A percentile compares a stretch with the other conserved stretches of the same genome.
Evolutionary conservation across 2,329 filamentous ascomycete species (phyloP).

Genomic region (Phialophora verrucosa): DNA sequence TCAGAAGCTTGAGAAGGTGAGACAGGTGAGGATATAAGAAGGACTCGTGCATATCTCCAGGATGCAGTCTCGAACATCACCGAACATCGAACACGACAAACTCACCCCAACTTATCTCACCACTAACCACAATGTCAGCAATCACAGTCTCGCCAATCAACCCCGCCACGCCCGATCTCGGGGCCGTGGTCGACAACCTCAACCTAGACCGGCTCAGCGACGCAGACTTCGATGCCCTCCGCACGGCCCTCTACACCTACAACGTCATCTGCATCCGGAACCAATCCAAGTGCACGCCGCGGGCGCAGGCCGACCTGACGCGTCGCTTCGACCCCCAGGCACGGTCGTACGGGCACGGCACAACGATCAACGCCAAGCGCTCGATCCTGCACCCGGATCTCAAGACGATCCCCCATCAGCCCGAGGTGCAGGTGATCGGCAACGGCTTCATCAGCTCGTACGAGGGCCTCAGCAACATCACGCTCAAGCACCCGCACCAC

Average conservation of each 20-base stretch:
- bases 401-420: conserved; percentile 79
- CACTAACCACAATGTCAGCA: conserved; percentile 24
- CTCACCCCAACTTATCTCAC: conserved; percentile 1
- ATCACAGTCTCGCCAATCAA: conserved; percentile 30
- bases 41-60: not conserved
- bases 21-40: not conserved
- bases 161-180: conserved; percentile 56
- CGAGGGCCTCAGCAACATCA: conserved; percentile 72
- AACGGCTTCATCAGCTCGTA: conserved; percentile 73
- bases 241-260: conserved; percentile 68
- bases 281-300: conserved; percentile 67
- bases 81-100: too few relatives aligned
- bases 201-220: conserved; percentile 69
- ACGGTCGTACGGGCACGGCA: conserved; percentile 74
- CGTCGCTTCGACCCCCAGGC: conserved; percentile 72
- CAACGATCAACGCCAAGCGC: conserved; percentile 70
- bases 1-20: not conserved
- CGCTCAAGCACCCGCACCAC: conserved; percentile 76
- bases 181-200: conserved; percentile 63
- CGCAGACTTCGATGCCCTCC: conserved; percentile 68
- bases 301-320: conserved; percentile 75
- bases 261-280: conserved; percentile 75
- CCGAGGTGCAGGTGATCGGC: conserved; percentile 80
- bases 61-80: not conserved
- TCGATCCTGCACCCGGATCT: conserved; percentile 76